Evolutionary conservation across 148 eudicot species (phyloP), one percentile per base, ranked within the genome.

Genomic region (Mesembryanthemum crystallinum): DNA sequence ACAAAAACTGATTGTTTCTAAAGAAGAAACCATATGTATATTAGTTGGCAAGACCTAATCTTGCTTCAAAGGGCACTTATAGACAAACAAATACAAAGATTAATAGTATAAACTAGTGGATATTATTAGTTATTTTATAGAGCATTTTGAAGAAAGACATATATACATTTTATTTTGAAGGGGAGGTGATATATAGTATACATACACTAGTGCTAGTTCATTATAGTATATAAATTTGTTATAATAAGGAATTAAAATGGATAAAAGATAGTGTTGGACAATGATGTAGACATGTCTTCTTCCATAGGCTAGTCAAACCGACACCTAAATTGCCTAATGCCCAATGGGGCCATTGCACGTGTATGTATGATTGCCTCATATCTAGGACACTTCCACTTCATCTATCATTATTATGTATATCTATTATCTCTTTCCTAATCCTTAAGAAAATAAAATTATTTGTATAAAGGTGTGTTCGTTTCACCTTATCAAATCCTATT

Each of bases 271-370:
- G 30, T 81, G 82, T 67, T 79, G 81, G 87, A 80, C 79, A 82
- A 79, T 80, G 88, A 87, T 76, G 75, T 29, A 39, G 87, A 81
- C 82, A 42, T 81, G 66, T 74, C 65, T 82, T 83, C 63, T 28
- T 21, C 70, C 28, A 74, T 23, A 78, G 65, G 55, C 58, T 35
- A 81, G 89, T 84, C 89, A 87, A 89, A 75, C 87, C 83, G 93
- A 89, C 89, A 87, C 45, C 21, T 28, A 42, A 18, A 55, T 60
- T 62, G 35, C 61, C 37, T 15, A 69, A 47, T 73, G 51, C 81
- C 86, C 76, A 68, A 75, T 83, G 83, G 84, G 85, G 57, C 88
- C 82, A 25, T 62, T 78, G 78, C 90, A 89, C 92, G 92, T 87
- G 89, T 85, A 51, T 64, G 28, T 58, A 73, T 77, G 55, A 77